A percentile compares a stretch with the other conserved stretches of the same genome.
phyloP scores from a whole-genome alignment of 2,329 filamentous ascomycete species.

The Ceratocystis smalleyi region DNA sequence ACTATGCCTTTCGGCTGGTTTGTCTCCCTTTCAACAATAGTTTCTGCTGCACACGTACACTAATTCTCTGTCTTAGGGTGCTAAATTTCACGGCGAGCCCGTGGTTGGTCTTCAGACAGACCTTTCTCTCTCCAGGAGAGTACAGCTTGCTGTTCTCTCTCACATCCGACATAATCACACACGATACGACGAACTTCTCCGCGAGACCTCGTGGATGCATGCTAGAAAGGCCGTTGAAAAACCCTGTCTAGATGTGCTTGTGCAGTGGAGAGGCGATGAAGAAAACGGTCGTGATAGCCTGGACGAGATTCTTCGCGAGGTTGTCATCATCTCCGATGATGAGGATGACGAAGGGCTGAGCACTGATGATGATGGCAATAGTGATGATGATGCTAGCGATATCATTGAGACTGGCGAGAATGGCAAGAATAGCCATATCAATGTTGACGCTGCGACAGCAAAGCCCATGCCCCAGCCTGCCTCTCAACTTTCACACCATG shows the following conservation, averaged over 20 bases:
- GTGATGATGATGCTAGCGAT: not conserved
- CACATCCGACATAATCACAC: slow-evolving; percentile 54
- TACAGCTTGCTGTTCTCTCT: slow-evolving; percentile 49
- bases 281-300: slow-evolving; percentile 52
- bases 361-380: slow-evolving; percentile 6
- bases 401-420: slow-evolving; percentile 1
- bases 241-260: slow-evolving; percentile 46
- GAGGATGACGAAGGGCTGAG: slow-evolving; percentile 33
- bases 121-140: slow-evolving; percentile 43
- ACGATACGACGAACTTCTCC: slow-evolving; percentile 45
- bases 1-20: slow-evolving; percentile 48
- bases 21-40: slow-evolving; percentile 19
- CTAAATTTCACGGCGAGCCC: slow-evolving; percentile 35
- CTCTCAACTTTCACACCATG: not conserved
- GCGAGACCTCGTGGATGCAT: slow-evolving; percentile 41
- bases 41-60: not conserved
- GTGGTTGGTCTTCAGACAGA: slow-evolving; percentile 42
- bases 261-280: slow-evolving; percentile 59
- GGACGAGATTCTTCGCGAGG: slow-evolving; percentile 50
- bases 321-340: slow-evolving; percentile 49
- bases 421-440: not conserved
- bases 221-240: slow-evolving; percentile 46
- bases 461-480: not conserved
- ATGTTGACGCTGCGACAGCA: not conserved
- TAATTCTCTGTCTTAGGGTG: slow-evolving; percentile 27